Percentiles rank a stretch among this genome's conserved stretches.
Conservation (phyloP, 352 stramenopile species). For the Phytophthora cactorum region DNA sequence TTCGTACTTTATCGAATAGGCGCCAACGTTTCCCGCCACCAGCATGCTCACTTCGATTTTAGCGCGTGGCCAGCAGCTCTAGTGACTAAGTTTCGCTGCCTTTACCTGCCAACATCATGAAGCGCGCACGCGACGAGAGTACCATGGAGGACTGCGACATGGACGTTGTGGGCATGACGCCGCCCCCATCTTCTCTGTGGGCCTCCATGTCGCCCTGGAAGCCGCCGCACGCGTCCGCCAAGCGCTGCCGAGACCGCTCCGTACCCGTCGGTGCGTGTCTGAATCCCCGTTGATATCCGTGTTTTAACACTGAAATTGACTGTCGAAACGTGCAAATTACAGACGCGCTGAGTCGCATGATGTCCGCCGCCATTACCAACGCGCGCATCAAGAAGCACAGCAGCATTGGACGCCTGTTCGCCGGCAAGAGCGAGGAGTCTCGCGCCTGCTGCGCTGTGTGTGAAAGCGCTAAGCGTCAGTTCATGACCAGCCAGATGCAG, state of each 20-base stretch:
- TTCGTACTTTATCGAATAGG: conserved; percentile 22
- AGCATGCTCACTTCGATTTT: conserved; percentile 19
- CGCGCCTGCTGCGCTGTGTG: conserved; percentile 49
- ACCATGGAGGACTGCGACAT: conserved; percentile 24
- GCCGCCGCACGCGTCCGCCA: conserved; percentile 42
- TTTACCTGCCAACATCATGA: conserved; percentile 36
- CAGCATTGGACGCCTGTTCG: conserved; percentile 50
- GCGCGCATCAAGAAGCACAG: conserved; percentile 77
- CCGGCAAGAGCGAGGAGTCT: conserved; percentile 7
- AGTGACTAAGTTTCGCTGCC: neutral
- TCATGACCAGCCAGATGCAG: conserved; percentile 21
- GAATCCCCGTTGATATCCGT: neutral
- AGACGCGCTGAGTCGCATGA: conserved; percentile 82
- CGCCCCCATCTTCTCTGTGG: conserved; percentile 28
- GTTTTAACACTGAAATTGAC: conserved; percentile 20
- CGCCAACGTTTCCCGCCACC: conserved; percentile 34
- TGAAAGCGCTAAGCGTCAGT: conserved; percentile 24
- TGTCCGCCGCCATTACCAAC: conserved; percentile 72
- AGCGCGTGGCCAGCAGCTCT: conserved; percentile 14
- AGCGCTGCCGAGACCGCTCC: conserved; percentile 72
- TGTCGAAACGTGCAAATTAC: conserved; percentile 8
- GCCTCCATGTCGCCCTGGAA: conserved; percentile 69
- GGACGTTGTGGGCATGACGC: conserved; percentile 30
- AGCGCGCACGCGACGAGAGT: conserved; percentile 50
- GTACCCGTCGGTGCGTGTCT: conserved; percentile 65